Percentiles rank a stretch among this genome's conserved stretches.
Conservation (phyloP, 441 rosid genomes). For the Adansonia grandidieri region DNA sequence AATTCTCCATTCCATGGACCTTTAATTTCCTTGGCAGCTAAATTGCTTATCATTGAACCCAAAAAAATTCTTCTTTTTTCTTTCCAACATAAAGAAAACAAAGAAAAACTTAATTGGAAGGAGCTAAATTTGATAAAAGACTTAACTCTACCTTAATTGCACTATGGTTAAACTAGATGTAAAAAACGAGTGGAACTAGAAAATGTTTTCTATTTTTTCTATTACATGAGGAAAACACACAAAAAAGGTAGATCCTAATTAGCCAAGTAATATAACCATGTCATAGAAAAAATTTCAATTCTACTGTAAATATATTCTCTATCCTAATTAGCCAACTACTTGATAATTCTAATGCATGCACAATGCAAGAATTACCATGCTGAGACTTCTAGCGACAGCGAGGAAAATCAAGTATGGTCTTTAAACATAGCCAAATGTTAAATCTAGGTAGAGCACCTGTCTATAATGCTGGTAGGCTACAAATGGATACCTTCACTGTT, state of each 20-base stretch:
- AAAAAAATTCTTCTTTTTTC: too few relatives aligned
- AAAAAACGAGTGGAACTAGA: too few relatives aligned
- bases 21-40: too few relatives aligned
- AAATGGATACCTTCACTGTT: background rate
- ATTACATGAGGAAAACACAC: too few relatives aligned
- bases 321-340: background rate
- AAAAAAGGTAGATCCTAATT: conserved; percentile 17
- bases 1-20: too few relatives aligned
- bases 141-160: too few relatives aligned
- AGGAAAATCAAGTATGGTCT: background rate
- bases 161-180: too few relatives aligned
- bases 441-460: background rate
- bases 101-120: too few relatives aligned
- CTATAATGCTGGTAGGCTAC: background rate
- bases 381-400: background rate
- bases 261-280: conserved; percentile 12
- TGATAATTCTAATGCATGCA: background rate
- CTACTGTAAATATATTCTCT: background rate
- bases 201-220: too few relatives aligned
- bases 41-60: too few relatives aligned
- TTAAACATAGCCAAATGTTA: background rate
- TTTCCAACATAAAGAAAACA: too few relatives aligned
- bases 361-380: background rate
- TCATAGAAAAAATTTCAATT: background rate
- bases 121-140: too few relatives aligned